Evolutionary conservation across 2,329 filamentous ascomycete genomes (phyloP), one percentile per base, ranked within the genome.

Genomic region (Dothistroma septosporum): DNA sequence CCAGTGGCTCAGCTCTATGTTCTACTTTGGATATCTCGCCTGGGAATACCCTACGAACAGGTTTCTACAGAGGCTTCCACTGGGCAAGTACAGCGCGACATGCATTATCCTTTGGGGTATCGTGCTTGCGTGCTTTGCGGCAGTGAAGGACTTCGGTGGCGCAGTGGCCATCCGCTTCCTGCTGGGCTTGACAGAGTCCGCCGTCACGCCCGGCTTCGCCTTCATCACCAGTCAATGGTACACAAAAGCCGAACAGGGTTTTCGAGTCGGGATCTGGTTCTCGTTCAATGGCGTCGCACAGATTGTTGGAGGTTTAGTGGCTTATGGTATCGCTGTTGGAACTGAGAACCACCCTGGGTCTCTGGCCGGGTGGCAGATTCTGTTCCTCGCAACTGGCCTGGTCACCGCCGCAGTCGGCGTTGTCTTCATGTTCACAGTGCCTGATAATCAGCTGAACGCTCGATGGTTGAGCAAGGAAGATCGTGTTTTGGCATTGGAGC

Each of bases 221-320:
- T 77, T 90, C 1, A 80, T 90, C 66, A 89, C 87, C 1, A 83
- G 79, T 3, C 85, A 89, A 74, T 90, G 87, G 87, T 91, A 89
- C 67, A 90, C 88, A 0, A 86, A 86, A 71, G 79, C 79, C 57
- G 87, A 90, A 70, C 87, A 90, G 75, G 85, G 84, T 1, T 76
- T 79, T 0, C 77, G 87, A 9, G 83, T 83, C 0, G 83, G 82
- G 4, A 82, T 89, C 58, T 90, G 87, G 87, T 89, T 89, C 74
- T 82, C 78, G 54, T 88, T 87, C 76, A 87, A 87, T 63, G 85
- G 85, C 1, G 82, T 82, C 56, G 85, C 82, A 0, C 85, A 86
- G 71, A 85, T 88, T 16, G 78, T 88, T 37, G 86, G 86, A 8
- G 86, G 85, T 1, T 64, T 85, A 1, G 74, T 88, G 0, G 84